Evolutionary conservation across 1,284 basidiomycete species (phyloP), one percentile per base, ranked within the genome.

Genomic region (Sanguinoderma infundibulare): DNA sequence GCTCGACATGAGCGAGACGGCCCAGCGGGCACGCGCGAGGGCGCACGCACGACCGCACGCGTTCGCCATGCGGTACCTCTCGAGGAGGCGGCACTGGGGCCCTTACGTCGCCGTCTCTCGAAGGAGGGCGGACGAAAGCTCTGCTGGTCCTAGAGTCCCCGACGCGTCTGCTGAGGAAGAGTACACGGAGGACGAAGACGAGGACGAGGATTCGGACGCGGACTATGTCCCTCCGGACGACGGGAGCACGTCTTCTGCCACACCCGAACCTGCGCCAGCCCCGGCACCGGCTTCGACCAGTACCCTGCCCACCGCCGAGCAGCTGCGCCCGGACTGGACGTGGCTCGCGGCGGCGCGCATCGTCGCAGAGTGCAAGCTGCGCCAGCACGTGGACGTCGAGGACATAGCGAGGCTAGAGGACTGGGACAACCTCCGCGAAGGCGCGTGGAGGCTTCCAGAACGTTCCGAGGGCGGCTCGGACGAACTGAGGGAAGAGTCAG

Each of bases 51-150:
- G 81, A 20, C 73, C 74, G 46, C 74, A 74, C 30, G 81, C 81
- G 5, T 84, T 85, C 64, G 75, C 82, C 57, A 78, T 84, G 70
- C 70, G 74, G 20, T 85, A 83, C 57, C 74, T 83, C 20, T 72
- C 70, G 15, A 68, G 69, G 1, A 73, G 78, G 35, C 73, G 82
- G 20, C 66, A 74, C n/a, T 85, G 78, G 76, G 83, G 84, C 0
- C 83, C 83, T 0, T 85, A 75, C 66, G 74, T 81, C 2, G 71
- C 71, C 2, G 36, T 55, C 26, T 22, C 59, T 50, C 62, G 28
- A 30, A 14, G 8, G 26, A 10, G 22, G 5, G 14, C 5, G 6
- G 39, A 9, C 34, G 32, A 26, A 30, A 39, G 55, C 49, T 6
- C 56, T 51, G 14, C 15, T 57, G 26, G 22, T 55, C 4, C 36